Conservation (phyloP, 495 filamentous ascomycete genomes). For the Ascobolus immersus region DNA sequence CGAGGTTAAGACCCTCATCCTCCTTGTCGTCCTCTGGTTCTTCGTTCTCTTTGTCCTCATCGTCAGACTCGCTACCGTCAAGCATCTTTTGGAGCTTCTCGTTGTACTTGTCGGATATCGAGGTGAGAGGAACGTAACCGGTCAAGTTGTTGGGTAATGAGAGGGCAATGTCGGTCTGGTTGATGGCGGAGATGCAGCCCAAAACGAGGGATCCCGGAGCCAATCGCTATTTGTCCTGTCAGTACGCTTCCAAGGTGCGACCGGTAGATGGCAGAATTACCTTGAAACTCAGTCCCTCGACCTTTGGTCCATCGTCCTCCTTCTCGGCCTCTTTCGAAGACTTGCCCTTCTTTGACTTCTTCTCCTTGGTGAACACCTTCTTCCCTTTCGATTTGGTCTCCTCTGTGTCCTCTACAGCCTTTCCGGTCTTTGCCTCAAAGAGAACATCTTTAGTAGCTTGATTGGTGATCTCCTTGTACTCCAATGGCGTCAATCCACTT, state of each 20-base stretch:
- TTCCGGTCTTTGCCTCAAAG: conserved; percentile 51
- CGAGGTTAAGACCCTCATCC: conserved; percentile 28
- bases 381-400: conserved; percentile 21
- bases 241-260: background rate
- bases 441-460: conserved; percentile 80
- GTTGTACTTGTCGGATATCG: conserved; percentile 51
- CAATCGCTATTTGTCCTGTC: conserved; percentile 31
- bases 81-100: conserved; percentile 39
- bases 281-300: conserved; percentile 78
- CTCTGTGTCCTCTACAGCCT: too few species aligned
- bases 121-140: conserved; percentile 74
- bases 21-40: conserved; percentile 29
- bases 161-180: conserved; percentile 46
- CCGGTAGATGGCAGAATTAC: too few species aligned
- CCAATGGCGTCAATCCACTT: conserved; percentile 71
- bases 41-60: conserved; percentile 30
- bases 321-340: conserved; percentile 15
- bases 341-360: conserved; percentile 26
- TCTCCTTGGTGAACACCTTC: conserved; percentile 27
- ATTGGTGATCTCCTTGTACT: conserved; percentile 87
- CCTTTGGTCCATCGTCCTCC: conserved; percentile 36
- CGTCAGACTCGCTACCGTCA: conserved; percentile 36
- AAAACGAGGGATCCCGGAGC: conserved; percentile 63
- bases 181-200: conserved; percentile 64
- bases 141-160: conserved; percentile 77